A percentile compares a stretch with the other conserved stretches of the same genome.
phyloP scores from a whole-genome alignment of 805 yeast genomes.

The Sugiyamaella floridensis region DNA sequence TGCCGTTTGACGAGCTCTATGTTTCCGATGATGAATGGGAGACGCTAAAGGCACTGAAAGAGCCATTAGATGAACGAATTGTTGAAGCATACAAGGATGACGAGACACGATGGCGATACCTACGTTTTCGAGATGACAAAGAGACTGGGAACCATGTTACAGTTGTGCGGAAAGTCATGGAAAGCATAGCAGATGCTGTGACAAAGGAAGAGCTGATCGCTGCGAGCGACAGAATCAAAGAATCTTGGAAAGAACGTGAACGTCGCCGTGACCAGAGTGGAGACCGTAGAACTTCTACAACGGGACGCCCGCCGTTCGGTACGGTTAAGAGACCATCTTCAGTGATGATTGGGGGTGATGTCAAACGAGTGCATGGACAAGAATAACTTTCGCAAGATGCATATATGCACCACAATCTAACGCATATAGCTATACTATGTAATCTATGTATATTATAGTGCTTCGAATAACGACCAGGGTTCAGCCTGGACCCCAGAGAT shows the following conservation, averaged over 20 bases:
- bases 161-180: slow-evolving; percentile 74
- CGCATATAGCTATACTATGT: not conserved
- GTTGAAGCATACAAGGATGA: slow-evolving; percentile 73
- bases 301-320: not conserved
- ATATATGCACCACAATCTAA: not conserved
- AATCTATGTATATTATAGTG: not conserved
- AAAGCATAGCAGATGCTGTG: slow-evolving; percentile 82
- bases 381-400: not conserved
- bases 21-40: slow-evolving; percentile 76
- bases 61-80: slow-evolving; percentile 84
- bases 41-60: slow-evolving; percentile 53
- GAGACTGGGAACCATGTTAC: slow-evolving; percentile 75
- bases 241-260: slow-evolving; percentile 54
- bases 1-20: slow-evolving; percentile 57
- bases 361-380: slow-evolving; percentile 1
- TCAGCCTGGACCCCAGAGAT: too few relatives aligned
- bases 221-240: slow-evolving; percentile 49
- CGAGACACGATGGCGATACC: slow-evolving; percentile 68
- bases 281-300: not conserved
- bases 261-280: not conserved
- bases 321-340: not conserved
- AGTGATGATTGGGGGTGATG: not conserved
- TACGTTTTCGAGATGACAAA: slow-evolving; percentile 92
- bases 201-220: slow-evolving; percentile 65
- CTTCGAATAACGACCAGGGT: too few relatives aligned